Evolutionary conservation across 2,329 filamentous ascomycete genomes (phyloP).

Genomic region (Ophiostoma ips): DNA sequence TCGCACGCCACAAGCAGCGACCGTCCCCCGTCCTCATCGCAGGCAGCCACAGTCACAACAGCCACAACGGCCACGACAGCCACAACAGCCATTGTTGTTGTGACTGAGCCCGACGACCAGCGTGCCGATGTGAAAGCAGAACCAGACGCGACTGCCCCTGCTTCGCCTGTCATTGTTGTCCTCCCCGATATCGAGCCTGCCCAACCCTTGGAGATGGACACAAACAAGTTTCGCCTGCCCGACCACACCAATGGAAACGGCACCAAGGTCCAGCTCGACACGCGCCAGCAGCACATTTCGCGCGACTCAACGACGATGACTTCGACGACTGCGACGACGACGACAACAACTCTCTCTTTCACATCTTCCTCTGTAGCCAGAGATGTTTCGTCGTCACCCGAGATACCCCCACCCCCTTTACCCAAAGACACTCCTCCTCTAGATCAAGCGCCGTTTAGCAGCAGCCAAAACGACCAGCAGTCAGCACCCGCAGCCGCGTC

Average conservation of each 20-base stretch:
- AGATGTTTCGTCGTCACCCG: slow-evolving; percentile 10
- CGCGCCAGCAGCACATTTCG: slow-evolving; percentile 43
- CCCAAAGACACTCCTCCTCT: slow-evolving; percentile 40
- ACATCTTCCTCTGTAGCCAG: background rate
- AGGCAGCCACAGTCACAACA: background rate
- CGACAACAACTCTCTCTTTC: too few relatives aligned
- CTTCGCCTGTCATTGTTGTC: slow-evolving; percentile 16
- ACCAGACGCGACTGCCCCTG: background rate
- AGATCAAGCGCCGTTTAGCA: slow-evolving; percentile 8
- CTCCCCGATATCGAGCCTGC: slow-evolving; percentile 39
- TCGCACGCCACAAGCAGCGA: background rate
- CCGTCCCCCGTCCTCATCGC: background rate
- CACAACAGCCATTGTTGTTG: slow-evolving; percentile 6
- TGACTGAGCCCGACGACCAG: slow-evolving; percentile 6
- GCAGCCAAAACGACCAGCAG: slow-evolving; percentile 1
- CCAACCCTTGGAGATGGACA: slow-evolving; percentile 49
- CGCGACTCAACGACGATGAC: slow-evolving; percentile 24
- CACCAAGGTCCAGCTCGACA: slow-evolving; percentile 46
- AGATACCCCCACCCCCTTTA: slow-evolving; percentile 27
- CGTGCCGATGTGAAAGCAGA: background rate
- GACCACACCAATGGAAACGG: slow-evolving; percentile 57
- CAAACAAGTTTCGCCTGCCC: slow-evolving; percentile 59
- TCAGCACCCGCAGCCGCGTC: slow-evolving; percentile 12
- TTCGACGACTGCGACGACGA: background rate
- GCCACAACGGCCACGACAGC: background rate